Evolutionary conservation across 352 stramenopile genomes (phyloP).

Genomic region (Phytophthora tentaculata): DNA sequence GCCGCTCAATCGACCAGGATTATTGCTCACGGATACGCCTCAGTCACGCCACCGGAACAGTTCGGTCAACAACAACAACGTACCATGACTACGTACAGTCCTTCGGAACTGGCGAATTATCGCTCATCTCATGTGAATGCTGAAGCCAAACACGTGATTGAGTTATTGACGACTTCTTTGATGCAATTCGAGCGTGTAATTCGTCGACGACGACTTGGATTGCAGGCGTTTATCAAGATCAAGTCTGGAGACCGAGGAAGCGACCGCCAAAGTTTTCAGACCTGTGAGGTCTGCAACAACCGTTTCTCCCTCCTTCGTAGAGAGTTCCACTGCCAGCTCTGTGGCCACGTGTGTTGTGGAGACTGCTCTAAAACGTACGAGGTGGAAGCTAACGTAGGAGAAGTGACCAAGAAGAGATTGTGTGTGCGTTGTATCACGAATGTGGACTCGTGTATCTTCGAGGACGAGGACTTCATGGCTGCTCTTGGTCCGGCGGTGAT

Average conservation of each 20-base stretch:
- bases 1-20: conserved; percentile 47
- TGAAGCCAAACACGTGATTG: conserved; percentile 66
- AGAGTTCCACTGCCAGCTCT: conserved; percentile 64
- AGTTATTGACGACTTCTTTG: conserved; percentile 59
- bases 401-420: conserved; percentile 53
- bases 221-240: conserved; percentile 69
- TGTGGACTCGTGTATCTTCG: conserved; percentile 62
- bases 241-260: conserved; percentile 11
- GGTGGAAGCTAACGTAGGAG: conserved; percentile 52
- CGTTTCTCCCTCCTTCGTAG: conserved; percentile 53
- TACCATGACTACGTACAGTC: conserved; percentile 30
- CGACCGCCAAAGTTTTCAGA: conserved; percentile 28
- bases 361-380: conserved; percentile 67
- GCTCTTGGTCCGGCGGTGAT: conserved; percentile 58
- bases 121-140: conserved; percentile 62
- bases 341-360: conserved; percentile 54
- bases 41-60: conserved; percentile 39
- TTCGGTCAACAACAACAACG: conserved; percentile 41
- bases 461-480: conserved; percentile 62
- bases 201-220: conserved; percentile 64
- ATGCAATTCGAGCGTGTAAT: conserved; percentile 73
- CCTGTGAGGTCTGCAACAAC: conserved; percentile 52
- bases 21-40: conserved; percentile 69
- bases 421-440: conserved; percentile 64
- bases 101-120: conserved; percentile 41